phyloP scores from a whole-genome alignment of 352 stramenopile genomes.

The Thalassiosira exigua region DNA sequence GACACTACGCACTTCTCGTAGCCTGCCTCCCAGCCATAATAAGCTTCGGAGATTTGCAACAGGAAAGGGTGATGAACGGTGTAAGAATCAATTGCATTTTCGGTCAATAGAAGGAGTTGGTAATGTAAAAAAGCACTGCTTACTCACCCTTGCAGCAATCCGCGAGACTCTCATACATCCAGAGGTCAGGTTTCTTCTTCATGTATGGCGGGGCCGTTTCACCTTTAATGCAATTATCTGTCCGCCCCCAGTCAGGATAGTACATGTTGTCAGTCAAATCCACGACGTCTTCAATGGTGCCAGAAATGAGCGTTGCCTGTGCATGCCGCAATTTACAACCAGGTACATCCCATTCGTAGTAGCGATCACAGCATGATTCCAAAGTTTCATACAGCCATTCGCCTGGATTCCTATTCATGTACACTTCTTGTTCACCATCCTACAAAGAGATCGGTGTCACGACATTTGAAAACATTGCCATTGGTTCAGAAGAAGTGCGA shows the following conservation, averaged over 20 bases:
- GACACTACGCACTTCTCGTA: constrained; percentile 15
- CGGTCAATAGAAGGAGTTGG: neutral
- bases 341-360: constrained; percentile 33
- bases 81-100: too few relatives aligned
- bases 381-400: constrained; percentile 24
- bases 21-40: constrained; percentile 33
- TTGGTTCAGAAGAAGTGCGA: too few relatives aligned
- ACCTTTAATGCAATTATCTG: constrained; percentile 28
- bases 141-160: constrained; percentile 22
- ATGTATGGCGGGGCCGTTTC: constrained; percentile 24
- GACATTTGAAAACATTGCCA: too few relatives aligned
- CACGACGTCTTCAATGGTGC: neutral
- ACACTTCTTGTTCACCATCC: constrained; percentile 12
- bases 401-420: constrained; percentile 42
- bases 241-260: constrained; percentile 43
- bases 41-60: too few relatives aligned
- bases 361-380: constrained; percentile 39
- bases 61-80: too few relatives aligned
- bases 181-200: constrained; percentile 32
- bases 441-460: neutral
- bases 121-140: neutral
- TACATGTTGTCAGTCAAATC: constrained; percentile 28
- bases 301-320: constrained; percentile 29
- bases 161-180: constrained; percentile 28
- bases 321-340: constrained; percentile 26